Evolutionary conservation across 139 green algal genomes (phyloP).

Genomic region (Tetraselmis chui): DNA sequence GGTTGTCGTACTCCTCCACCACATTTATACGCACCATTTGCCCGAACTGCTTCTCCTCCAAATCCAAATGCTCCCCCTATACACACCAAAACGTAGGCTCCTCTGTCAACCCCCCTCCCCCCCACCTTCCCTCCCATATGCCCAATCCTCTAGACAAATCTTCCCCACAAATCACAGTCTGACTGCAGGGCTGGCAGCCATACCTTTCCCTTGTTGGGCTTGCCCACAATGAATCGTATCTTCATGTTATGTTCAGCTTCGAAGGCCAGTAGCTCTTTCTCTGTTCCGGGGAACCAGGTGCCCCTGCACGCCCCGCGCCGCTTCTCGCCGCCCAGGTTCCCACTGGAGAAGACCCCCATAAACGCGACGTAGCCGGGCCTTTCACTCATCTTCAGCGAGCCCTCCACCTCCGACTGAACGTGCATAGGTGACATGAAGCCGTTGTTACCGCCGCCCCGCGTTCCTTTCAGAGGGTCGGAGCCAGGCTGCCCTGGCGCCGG

Average conservation of each 20-base stretch:
- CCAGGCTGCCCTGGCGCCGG: too few species aligned
- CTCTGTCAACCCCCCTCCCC: too few species aligned
- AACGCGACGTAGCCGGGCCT: not conserved
- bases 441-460: too few species aligned
- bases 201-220: not conserved
- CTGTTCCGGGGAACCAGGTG: not conserved
- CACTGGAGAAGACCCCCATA: not conserved
- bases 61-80: not conserved
- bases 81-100: not conserved
- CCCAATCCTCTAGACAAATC: too few species aligned
- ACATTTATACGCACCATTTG: not conserved
- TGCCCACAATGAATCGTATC: not conserved
- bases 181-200: not conserved
- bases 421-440: too few species aligned
- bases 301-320: not conserved
- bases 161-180: too few species aligned
- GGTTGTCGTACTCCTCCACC: not conserved
- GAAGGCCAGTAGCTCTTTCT: not conserved
- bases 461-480: too few species aligned
- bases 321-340: not conserved
- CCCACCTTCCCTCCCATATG: not conserved
- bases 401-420: too few species aligned
- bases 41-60: not conserved
- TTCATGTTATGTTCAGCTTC: not conserved
- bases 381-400: too few species aligned